phyloP scores from a whole-genome alignment of 352 stramenopile genomes.

The Globisporangium echinulatum region DNA sequence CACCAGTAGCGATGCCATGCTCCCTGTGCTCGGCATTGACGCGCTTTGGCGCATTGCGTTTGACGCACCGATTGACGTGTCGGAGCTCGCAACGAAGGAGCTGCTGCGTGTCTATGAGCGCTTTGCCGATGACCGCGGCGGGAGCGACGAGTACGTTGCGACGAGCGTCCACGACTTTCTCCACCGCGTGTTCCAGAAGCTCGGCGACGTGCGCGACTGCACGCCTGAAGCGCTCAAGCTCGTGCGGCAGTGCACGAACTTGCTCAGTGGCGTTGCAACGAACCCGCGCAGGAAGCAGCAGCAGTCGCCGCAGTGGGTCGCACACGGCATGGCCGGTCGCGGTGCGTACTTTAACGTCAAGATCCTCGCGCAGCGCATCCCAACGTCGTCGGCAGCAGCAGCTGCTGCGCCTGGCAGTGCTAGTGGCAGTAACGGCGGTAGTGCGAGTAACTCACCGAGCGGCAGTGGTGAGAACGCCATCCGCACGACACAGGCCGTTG shows the following conservation, averaged over 20 bases:
- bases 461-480: constrained; percentile 45
- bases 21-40: constrained; percentile 67
- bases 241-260: constrained; percentile 71
- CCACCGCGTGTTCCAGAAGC: constrained; percentile 67
- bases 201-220: constrained; percentile 43
- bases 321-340: constrained; percentile 64
- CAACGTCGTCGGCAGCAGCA: constrained; percentile 22
- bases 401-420: background rate
- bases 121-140: constrained; percentile 29
- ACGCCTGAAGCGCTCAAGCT: constrained; percentile 47
- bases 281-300: constrained; percentile 41
- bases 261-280: constrained; percentile 66
- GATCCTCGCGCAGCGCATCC: constrained; percentile 73
- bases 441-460: constrained; percentile 13
- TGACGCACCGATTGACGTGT: constrained; percentile 67
- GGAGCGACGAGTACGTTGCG: constrained; percentile 26
- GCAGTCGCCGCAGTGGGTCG: constrained; percentile 21
- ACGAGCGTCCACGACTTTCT: constrained; percentile 71
- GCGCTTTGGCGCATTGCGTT: constrained; percentile 81
- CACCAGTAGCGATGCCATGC: constrained; percentile 11
- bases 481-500: constrained; percentile 44
- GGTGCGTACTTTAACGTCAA: constrained; percentile 78
- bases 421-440: constrained; percentile 16
- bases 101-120: constrained; percentile 76
- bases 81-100: constrained; percentile 70